These are phyloP conservation scores for Micromonas pusilla DNA, from an alignment of 139 green algal genomes.

Conservation along the genomic window DNA sequence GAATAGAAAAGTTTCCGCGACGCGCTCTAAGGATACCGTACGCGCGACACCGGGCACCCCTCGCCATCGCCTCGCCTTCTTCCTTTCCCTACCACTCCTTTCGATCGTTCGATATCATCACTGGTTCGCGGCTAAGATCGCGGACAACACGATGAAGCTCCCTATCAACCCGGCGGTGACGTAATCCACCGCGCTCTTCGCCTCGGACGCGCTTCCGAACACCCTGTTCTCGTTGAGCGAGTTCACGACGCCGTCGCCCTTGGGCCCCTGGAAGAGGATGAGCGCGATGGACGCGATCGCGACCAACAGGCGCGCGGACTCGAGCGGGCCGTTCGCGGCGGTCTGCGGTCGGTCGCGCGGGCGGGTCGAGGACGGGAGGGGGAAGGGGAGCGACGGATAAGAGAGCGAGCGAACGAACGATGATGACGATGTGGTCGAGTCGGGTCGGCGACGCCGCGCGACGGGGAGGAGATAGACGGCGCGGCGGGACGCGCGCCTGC, in stretches of 20 bases:
- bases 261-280: slow-evolving; percentile 21
- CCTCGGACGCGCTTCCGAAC: neutral
- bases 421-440: no score
- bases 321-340: neutral
- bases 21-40: no score
- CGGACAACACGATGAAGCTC: slow-evolving; percentile 9
- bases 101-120: neutral
- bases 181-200: slow-evolving; percentile 26
- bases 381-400: no score
- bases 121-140: neutral
- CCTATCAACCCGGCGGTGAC: slow-evolving; percentile 16
- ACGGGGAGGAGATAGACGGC: no score
- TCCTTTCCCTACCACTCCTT: no score
- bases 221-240: slow-evolving; percentile 11
- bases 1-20: no score
- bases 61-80: no score
- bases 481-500: neutral
- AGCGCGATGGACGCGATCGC: neutral
- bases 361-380: neutral
- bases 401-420: no score
- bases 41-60: no score
- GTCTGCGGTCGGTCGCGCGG: neutral
- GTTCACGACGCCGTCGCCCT: slow-evolving; percentile 25
- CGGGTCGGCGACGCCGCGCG: no score
- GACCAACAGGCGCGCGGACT: neutral